Conservation (phyloP, 352 stramenopile species). For the Pythium dissimile region DNA sequence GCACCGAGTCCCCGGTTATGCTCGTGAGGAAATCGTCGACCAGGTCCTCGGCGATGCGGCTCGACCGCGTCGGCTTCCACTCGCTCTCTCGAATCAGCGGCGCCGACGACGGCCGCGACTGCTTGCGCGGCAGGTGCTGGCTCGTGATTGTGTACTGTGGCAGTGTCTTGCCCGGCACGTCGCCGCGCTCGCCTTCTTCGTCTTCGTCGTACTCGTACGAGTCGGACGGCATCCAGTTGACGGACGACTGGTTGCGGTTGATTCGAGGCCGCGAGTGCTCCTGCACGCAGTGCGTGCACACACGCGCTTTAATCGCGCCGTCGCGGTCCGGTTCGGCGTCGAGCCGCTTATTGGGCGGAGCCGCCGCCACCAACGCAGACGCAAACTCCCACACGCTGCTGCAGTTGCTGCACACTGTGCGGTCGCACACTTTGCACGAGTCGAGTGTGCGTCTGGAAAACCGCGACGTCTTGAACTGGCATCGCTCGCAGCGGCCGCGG, state of each 20-base stretch:
- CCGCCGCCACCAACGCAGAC: not conserved
- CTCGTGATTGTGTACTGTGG: not conserved
- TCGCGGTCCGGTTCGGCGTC: not conserved
- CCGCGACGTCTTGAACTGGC: conserved; percentile 5
- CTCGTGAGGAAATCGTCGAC: conserved; percentile 16
- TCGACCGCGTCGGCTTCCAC: conserved; percentile 17
- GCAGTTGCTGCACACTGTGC: conserved; percentile 19
- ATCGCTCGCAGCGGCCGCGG: conserved; percentile 6
- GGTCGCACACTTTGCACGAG: conserved; percentile 10
- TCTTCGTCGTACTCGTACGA: conserved; percentile 9
- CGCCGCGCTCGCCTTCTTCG: not conserved
- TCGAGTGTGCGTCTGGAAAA: conserved; percentile 14
- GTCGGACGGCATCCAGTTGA: not conserved
- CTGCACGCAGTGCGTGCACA: conserved; percentile 18
- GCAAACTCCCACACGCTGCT: conserved; percentile 9
- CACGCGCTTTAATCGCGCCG: conserved; percentile 3
- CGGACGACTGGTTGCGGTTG: conserved; percentile 6
- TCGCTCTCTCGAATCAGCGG: not conserved
- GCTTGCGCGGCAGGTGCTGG: conserved; percentile 2
- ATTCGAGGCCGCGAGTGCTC: conserved; percentile 15
- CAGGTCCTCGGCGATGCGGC: conserved; percentile 13
- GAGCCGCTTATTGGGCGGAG: not conserved
- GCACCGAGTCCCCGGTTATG: not conserved
- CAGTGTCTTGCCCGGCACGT: not conserved
- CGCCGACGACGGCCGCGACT: not conserved